A percentile compares a stretch with the other conserved stretches of the same genome.
Evolutionary conservation across 1,284 basidiomycete species (phyloP).

Genomic region (Inonotus obliquus): DNA sequence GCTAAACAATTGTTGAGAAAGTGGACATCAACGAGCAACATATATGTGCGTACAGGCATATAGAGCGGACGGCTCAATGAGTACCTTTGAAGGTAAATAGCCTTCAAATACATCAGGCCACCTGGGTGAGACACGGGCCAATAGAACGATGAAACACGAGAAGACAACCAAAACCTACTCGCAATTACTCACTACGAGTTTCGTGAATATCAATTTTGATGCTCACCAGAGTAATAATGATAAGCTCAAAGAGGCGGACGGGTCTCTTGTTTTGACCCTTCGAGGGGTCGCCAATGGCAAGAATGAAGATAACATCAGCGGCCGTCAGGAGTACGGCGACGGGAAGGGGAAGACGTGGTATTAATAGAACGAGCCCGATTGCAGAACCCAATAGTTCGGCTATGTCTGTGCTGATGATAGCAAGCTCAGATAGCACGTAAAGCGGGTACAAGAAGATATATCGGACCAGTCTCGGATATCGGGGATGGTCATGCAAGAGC

Average conservation of each 20-base stretch:
- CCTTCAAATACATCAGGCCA: constrained; percentile 85
- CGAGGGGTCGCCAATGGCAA: constrained; percentile 58
- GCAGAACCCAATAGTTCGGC: constrained; percentile 78
- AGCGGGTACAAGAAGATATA: constrained; percentile 69
- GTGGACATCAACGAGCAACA: background rate
- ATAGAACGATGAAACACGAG: constrained; percentile 78
- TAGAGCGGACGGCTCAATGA: constrained; percentile 60
- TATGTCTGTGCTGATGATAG: constrained; percentile 76
- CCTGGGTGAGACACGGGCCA: constrained; percentile 67
- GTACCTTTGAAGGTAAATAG: constrained; percentile 70
- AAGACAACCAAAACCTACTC: constrained; percentile 73
- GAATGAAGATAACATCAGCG: constrained; percentile 77
- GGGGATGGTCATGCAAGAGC: constrained; percentile 62
- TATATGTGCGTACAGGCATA: constrained; percentile 63
- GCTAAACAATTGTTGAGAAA: constrained; percentile 36
- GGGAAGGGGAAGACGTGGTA: constrained; percentile 76
- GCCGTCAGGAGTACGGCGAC: constrained; percentile 82
- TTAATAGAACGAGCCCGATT: constrained; percentile 77
- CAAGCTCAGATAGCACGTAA: constrained; percentile 70
- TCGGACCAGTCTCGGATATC: constrained; percentile 55
- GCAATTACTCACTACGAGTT: background rate
- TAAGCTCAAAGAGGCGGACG: constrained; percentile 68
- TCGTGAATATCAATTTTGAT: background rate
- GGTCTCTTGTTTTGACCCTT: constrained; percentile 38
- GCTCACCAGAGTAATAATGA: constrained; percentile 58